Evolutionary conservation across 208 protist genomes (phyloP).

Genomic region (Novymonas esmeraldas): DNA sequence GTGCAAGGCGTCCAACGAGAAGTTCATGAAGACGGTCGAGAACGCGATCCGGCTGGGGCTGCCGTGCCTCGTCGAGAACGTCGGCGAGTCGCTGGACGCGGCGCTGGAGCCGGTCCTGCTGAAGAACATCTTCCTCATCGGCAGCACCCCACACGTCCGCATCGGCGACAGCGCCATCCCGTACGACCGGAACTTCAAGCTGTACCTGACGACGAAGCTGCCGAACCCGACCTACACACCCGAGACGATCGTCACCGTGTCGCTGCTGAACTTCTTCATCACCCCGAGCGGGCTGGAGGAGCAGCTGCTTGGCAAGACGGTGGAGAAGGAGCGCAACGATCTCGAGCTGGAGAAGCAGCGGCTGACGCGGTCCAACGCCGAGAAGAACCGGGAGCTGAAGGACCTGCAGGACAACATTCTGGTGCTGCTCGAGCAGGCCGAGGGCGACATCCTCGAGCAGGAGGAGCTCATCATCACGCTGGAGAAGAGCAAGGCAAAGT

Average conservation of each 20-base stretch:
- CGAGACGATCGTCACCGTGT: slow-evolving; percentile 96
- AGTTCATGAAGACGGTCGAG: slow-evolving; percentile 95
- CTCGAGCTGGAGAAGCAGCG: slow-evolving; percentile 96
- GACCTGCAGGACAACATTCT: slow-evolving; percentile 97
- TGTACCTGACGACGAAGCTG: slow-evolving; percentile 98
- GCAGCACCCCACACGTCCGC: slow-evolving; percentile 95
- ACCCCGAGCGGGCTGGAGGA: slow-evolving; percentile 96
- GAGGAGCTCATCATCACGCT: slow-evolving; percentile 97
- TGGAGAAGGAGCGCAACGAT: slow-evolving; percentile 97
- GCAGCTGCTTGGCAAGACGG: slow-evolving; percentile 96
- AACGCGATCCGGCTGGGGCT: slow-evolving; percentile 97
- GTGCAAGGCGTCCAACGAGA: slow-evolving; percentile 96
- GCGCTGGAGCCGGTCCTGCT: slow-evolving; percentile 96
- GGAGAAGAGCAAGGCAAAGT: slow-evolving; percentile 95
- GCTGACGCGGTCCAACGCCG: slow-evolving; percentile 93
- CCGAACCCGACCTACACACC: slow-evolving; percentile 97
- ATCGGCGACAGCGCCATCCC: slow-evolving; percentile 97
- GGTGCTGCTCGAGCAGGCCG: slow-evolving; percentile 92
- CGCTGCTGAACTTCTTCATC: slow-evolving; percentile 98
- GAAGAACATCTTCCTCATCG: slow-evolving; percentile 94
- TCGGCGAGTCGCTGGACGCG: slow-evolving; percentile 95
- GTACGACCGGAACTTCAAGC: slow-evolving; percentile 95
- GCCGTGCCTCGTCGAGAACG: slow-evolving; percentile 97
- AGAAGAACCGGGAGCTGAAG: slow-evolving; percentile 96
- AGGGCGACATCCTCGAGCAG: slow-evolving; percentile 97